phyloP scores from a whole-genome alignment of 345 rosid species.

The Heritiera fomes region DNA sequence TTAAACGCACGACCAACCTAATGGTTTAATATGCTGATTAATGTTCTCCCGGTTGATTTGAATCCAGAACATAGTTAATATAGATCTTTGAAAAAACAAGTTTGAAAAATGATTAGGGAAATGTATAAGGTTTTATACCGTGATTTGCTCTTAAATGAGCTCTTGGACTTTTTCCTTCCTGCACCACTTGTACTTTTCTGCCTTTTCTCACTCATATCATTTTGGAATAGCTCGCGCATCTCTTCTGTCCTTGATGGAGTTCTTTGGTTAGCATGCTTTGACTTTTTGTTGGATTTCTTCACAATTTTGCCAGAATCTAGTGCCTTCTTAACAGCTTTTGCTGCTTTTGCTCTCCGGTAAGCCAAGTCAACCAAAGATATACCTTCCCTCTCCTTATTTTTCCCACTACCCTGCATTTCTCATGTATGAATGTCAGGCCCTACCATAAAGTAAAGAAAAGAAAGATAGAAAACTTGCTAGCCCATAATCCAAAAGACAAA shows the following conservation, averaged over 20 bases:
- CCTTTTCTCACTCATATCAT: slow-evolving; percentile 79
- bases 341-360: slow-evolving; percentile 86
- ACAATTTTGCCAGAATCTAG: slow-evolving; percentile 65
- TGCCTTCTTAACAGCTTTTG: slow-evolving; percentile 74
- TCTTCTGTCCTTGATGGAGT: slow-evolving; percentile 67
- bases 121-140: slow-evolving; percentile 47
- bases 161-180: slow-evolving; percentile 59
- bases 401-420: slow-evolving; percentile 47
- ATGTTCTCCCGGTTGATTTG: background rate
- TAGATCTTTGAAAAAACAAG: slow-evolving; percentile 10
- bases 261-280: slow-evolving; percentile 45
- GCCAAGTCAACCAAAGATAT: slow-evolving; percentile 73
- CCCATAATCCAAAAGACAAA: background rate
- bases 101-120: background rate
- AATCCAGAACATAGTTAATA: background rate
- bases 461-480: background rate
- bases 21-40: background rate
- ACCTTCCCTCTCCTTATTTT: slow-evolving; percentile 61
- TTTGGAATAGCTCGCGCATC: slow-evolving; percentile 79
- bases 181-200: slow-evolving; percentile 44
- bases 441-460: background rate
- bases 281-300: slow-evolving; percentile 43
- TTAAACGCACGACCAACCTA: background rate
- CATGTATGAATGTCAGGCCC: background rate
- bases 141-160: slow-evolving; percentile 89